Evolutionary conservation across 129 eudicot genomes (phyloP).

Genomic region (Centrapalus pauciflorus): DNA sequence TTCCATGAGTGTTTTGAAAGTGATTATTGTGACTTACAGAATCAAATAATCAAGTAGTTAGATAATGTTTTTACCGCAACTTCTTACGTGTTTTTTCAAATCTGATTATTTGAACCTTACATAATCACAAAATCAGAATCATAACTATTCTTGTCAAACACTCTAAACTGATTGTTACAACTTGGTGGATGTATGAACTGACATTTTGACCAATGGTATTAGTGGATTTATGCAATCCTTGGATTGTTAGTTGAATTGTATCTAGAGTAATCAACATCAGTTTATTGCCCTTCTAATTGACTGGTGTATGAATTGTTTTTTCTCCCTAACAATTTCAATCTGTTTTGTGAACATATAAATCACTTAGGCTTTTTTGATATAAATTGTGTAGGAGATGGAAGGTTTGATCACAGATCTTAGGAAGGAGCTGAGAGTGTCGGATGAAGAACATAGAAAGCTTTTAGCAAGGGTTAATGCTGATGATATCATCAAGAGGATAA

Average conservation of each 20-base stretch:
- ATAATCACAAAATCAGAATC: background rate
- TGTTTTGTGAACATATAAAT: background rate
- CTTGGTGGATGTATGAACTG: background rate
- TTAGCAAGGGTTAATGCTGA: conserved; percentile 69
- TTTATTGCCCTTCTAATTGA: background rate
- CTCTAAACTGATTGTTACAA: background rate
- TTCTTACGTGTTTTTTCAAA: background rate
- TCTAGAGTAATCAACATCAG: background rate
- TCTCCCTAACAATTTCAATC: background rate
- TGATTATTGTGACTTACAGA: background rate
- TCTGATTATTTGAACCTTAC: background rate
- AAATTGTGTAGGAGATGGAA: conserved; percentile 71
- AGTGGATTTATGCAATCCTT: background rate
- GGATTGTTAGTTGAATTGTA: background rate
- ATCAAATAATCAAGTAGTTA: background rate
- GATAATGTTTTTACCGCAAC: background rate
- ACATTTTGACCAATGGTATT: background rate
- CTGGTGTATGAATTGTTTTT: background rate
- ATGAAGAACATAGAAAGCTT: conserved; percentile 90
- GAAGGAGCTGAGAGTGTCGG: conserved; percentile 80
- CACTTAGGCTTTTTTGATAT: background rate
- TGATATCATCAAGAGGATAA: conserved; percentile 74
- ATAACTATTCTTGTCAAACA: background rate
- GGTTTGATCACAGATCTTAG: conserved; percentile 88
- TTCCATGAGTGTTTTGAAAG: background rate